These are phyloP conservation scores for Nothomitra cinnamomea DNA, from an alignment of 2,329 filamentous ascomycete genomes.

Conservation along the genomic window DNA sequence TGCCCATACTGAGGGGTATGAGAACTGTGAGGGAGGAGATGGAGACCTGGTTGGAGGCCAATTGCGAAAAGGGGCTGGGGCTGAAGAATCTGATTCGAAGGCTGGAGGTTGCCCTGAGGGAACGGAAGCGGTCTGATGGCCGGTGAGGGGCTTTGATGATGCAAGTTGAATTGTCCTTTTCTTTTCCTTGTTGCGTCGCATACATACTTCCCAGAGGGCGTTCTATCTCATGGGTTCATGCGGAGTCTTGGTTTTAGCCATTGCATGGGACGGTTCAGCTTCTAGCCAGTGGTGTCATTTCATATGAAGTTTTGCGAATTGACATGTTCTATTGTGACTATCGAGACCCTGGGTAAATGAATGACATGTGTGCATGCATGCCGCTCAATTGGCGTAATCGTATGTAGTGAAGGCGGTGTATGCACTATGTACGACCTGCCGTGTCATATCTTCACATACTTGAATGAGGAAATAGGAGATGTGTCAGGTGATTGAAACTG, in stretches of 20 bases:
- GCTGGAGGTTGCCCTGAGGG: conserved; percentile 51
- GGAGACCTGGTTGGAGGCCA: conserved; percentile 66
- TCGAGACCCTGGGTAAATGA: too few species aligned
- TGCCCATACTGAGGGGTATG: conserved; percentile 63
- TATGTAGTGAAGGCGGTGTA: too few species aligned
- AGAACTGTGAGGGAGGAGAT: conserved; percentile 53
- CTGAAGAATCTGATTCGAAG: conserved; percentile 38
- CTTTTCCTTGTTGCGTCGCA: neutral
- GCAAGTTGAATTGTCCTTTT: neutral
- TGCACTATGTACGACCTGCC: too few species aligned
- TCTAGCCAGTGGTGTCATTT: neutral
- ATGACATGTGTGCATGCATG: too few species aligned
- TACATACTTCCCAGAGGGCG: neutral
- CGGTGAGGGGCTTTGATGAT: neutral
- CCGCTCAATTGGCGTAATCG: too few species aligned
- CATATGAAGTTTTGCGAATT: too few species aligned
- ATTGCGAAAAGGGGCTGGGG: conserved; percentile 61
- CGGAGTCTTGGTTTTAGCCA: neutral
- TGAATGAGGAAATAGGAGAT: too few species aligned
- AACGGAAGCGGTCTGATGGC: conserved; percentile 23
- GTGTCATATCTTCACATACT: too few species aligned
- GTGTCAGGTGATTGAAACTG: too few species aligned
- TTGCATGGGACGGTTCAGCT: neutral
- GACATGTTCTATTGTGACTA: too few species aligned
- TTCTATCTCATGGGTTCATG: neutral